Base-by-base conservation (phyloP, 2,329 filamentous ascomycete species). In the Drechslera avenae region DNA sequence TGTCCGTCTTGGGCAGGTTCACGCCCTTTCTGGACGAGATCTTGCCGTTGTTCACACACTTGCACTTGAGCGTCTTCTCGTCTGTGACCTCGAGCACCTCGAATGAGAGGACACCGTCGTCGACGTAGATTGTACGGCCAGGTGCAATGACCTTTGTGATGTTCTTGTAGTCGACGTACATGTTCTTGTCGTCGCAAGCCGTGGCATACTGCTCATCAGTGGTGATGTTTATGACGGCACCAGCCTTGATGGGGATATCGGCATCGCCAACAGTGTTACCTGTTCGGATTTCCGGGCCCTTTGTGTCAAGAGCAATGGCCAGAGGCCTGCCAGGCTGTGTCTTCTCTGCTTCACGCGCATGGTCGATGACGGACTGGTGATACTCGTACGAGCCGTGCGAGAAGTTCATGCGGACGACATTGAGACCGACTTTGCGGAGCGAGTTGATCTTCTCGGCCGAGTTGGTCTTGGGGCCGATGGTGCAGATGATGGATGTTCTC, bases 401-500 rank as follows among this genome's bases (percentile, higher is more conserved):
- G 77, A 97, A 97, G 88, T 99, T 99, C 94, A 99, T 99, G 81
- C 94, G 93, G 66, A 97, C 94, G 65, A 99, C 91, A 79, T 97
- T 97, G 71, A 97, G 87, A 78, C 94, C 94, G 62, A 88, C 88
- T 73, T 83, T 84, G 76, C 93, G 90, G 69, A 99, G 89, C 76
- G 87, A 84, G 80, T 97, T 97, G 81, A 99, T 96, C 78, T 91
- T 92, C 81, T 97, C 90, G 51, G 92, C 88, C 31, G 91, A 96
- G 84, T 99, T 99, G 68, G 94, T 99, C 87, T 97, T 99, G 74
- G 94, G 94, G 58, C 94, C 94, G 75, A 99, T 97, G 69, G 94
- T 97, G 82, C 93, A 91, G 79, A 99, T 97, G 81, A 99, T 99
- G 73, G 92, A 96, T 59, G 93, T 96, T 66, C 94, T 88, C 72